Evolutionary conservation across 1,284 basidiomycete genomes (phyloP).

Genomic region (Cryptococcus wingfieldii): DNA sequence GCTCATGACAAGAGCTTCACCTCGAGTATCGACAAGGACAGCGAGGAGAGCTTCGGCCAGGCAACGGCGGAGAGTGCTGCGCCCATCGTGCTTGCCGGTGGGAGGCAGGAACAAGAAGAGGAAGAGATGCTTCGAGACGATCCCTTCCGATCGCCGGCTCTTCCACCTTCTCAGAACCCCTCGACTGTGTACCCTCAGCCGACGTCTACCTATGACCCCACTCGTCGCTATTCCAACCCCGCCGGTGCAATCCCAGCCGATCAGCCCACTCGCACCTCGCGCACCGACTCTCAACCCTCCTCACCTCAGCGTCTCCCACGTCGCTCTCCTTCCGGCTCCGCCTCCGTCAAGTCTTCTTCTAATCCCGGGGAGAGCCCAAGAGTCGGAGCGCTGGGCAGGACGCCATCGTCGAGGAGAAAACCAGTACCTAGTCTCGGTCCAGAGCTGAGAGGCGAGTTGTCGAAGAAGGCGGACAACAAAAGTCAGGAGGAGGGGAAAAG

Average conservation of each 20-base stretch:
- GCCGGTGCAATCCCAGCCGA: background rate
- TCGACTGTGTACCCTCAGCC: background rate
- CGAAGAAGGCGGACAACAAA: constrained; percentile 11
- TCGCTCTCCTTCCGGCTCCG: background rate
- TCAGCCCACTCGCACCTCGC: background rate
- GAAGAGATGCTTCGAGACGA: background rate
- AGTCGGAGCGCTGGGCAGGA: background rate
- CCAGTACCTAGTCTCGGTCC: constrained; percentile 32
- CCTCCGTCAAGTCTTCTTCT: background rate
- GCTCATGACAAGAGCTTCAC: background rate
- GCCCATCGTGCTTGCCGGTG: background rate
- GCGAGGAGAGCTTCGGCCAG: background rate
- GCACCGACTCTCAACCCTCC: background rate
- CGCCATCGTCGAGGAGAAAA: constrained; percentile 17
- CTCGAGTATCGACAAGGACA: constrained; percentile 4
- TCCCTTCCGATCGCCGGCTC: background rate
- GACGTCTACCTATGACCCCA: background rate
- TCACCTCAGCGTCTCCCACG: background rate
- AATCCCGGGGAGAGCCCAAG: background rate
- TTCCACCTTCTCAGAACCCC: background rate
- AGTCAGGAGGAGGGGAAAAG: background rate
- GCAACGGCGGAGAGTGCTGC: background rate
- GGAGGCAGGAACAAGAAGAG: background rate
- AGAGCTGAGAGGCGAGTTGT: constrained; percentile 24
- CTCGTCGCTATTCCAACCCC: background rate